These are phyloP conservation scores for Testicularia cyperi DNA, from an alignment of 1,284 basidiomycete species.

Conservation along the genomic window DNA sequence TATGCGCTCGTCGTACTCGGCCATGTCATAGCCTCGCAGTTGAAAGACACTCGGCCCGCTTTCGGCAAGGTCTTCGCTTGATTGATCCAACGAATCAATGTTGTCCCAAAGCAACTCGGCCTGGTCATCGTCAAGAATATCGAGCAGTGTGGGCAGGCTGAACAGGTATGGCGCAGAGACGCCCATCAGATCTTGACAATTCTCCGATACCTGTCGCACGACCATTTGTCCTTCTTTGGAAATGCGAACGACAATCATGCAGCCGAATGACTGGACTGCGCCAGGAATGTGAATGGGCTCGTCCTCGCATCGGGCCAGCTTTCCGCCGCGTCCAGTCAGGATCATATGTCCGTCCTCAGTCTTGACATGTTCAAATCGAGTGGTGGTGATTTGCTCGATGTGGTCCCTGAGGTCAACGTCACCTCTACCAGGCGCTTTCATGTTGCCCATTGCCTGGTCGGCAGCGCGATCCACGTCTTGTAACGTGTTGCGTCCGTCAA, in stretches of 20 bases:
- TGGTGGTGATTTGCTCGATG: constrained; percentile 42
- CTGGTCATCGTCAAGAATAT: constrained; percentile 72
- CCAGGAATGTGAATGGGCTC: constrained; percentile 86
- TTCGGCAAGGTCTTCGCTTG: constrained; percentile 63
- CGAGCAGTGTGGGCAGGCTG: constrained; percentile 73
- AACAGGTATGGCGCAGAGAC: constrained; percentile 78
- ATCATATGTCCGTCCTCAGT: constrained; percentile 75
- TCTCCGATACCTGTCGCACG: constrained; percentile 81
- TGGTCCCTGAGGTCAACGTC: constrained; percentile 14
- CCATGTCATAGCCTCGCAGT: constrained; percentile 67
- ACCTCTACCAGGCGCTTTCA: constrained; percentile 21
- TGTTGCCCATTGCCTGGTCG: constrained; percentile 18
- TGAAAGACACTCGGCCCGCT: constrained; percentile 66
- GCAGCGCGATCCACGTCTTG: constrained; percentile 26
- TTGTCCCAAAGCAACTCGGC: constrained; percentile 76
- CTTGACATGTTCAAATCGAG: constrained; percentile 69
- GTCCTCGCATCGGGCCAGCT: constrained; percentile 74
- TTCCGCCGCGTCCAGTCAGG: constrained; percentile 71
- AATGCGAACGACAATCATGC: constrained; percentile 76
- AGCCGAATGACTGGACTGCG: constrained; percentile 81
- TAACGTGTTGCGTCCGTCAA: constrained; percentile 17
- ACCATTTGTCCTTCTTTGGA: constrained; percentile 67
- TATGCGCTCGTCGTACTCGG: constrained; percentile 61
- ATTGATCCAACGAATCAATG: constrained; percentile 69
- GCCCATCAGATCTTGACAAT: constrained; percentile 71